Evolutionary conservation across 2,329 filamentous ascomycete species (phyloP), one percentile per base, ranked within the genome.

Genomic region (Dothidotthia symphoricarpi): DNA sequence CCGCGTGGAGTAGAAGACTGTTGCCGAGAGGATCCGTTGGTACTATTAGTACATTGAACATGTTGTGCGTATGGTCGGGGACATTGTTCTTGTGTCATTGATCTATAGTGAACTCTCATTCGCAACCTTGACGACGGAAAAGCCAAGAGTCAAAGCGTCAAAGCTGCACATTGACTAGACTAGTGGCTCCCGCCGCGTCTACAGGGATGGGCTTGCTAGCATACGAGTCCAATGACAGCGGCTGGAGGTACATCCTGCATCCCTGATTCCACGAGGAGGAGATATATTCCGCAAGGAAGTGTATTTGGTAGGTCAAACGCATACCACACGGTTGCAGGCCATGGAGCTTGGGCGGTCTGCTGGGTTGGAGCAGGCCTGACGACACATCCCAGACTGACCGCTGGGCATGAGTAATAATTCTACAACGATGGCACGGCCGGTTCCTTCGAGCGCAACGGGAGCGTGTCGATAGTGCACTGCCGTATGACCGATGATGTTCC

Each of bases 21-120:
- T 47, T 35, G 54, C 51, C 41, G 51, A 48, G 54, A 48, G 57
- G 52, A 49, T 43, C 53, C 51, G 51, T 48, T 46, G 47, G 46
- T 45, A 50, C 53, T 55, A 59, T 58, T 55, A 53, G 50, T 49
- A 58, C 45, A 47, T 42, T 50, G 42, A 40, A 43, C 56, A 59
- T 59, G 53, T 51, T 61, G 53, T 49, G 51, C 48, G 47, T 49
- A 50, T 44, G 39, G 50, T 57, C 54, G 44, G 51, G 37, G 46
- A 50, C 46, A 50, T n/a, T 47, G 43, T 45, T 45, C 53, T 57
- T 60, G 60, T 59, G 58, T 62, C 61, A 63, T 63, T 52, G 57
- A 58, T 45, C 53, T 59, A 39, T 48, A 59, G 43, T 47, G 48
- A 55, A 56, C 51, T 55, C 47, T 51, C 51, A 61, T 53, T 51